Evolutionary conservation across 352 stramenopile species (phyloP).

Genomic region (Phytophthora fragariaefolia): DNA sequence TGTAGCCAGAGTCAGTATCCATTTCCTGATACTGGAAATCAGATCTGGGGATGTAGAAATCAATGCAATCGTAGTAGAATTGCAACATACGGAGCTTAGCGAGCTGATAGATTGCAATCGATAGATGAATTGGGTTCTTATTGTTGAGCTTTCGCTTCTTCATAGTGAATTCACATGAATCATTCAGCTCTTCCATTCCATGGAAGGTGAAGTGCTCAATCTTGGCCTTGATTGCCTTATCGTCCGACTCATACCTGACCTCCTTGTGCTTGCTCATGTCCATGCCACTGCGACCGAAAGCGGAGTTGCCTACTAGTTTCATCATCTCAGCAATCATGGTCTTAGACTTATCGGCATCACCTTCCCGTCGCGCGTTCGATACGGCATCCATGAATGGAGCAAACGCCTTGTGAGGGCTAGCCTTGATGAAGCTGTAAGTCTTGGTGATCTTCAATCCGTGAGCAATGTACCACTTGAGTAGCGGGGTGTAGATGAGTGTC

Average conservation of each 20-base stretch:
- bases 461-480: conserved; percentile 46
- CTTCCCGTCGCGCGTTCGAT: conserved; percentile 31
- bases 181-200: conserved; percentile 8
- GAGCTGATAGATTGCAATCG: conserved; percentile 12
- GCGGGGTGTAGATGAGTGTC: conserved; percentile 43
- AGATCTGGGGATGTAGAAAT: neutral
- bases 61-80: neutral
- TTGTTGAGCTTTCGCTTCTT: conserved; percentile 10
- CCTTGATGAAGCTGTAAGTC: conserved; percentile 39
- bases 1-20: too few relatives aligned
- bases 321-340: conserved; percentile 14
- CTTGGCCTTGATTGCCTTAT: conserved; percentile 7
- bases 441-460: conserved; percentile 39
- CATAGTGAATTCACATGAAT: conserved; percentile 10
- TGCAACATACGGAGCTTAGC: too few relatives aligned
- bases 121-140: conserved; percentile 15
- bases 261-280: conserved; percentile 13
- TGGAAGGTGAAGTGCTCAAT: conserved; percentile 10
- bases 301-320: too few relatives aligned
- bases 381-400: conserved; percentile 29
- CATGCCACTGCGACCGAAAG: conserved; percentile 6
- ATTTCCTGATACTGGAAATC: neutral
- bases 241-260: conserved; percentile 6
- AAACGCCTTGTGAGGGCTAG: too few relatives aligned
- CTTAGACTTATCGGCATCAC: conserved; percentile 36